Evolutionary conservation across 176 grass and related monocot genomes (phyloP).

Genomic region (Otatea glauca): DNA sequence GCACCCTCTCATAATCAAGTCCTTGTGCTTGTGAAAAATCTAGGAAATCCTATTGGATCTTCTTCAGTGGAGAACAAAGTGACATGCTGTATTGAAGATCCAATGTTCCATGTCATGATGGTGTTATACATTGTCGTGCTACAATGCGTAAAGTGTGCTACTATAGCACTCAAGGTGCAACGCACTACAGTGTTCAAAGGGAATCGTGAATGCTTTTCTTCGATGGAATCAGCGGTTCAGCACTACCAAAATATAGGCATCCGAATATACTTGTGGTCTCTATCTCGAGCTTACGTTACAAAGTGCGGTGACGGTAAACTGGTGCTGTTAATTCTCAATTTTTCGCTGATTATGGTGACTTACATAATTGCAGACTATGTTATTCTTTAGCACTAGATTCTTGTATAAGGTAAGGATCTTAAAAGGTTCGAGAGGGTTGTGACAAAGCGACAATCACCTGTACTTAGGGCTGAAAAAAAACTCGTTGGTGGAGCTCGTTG

Average conservation of each 20-base stretch:
- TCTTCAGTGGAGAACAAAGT: not conserved
- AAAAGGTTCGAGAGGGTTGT: no score
- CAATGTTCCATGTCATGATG: not conserved
- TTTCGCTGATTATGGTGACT: no score
- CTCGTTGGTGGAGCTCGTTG: no score
- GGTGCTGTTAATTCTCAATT: no score
- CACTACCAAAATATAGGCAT: not conserved
- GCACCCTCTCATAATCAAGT: not conserved
- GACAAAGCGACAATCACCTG: no score
- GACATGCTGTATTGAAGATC: not conserved
- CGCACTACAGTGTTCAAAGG: not conserved
- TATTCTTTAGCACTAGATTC: no score
- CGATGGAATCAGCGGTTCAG: not conserved
- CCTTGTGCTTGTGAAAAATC: not conserved
- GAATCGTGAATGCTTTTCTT: not conserved
- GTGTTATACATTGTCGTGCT: not conserved
- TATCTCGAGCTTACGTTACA: not conserved
- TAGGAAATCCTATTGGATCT: not conserved
- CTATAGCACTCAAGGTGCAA: not conserved
- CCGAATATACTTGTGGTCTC: no score
- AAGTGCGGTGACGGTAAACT: no score
- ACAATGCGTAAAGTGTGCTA: not conserved
- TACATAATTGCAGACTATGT: no score
- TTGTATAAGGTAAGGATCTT: no score
- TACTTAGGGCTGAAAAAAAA: no score